Conservation (phyloP, 768 basidiomycete genomes). For the Termitomyces sp. region DNA sequence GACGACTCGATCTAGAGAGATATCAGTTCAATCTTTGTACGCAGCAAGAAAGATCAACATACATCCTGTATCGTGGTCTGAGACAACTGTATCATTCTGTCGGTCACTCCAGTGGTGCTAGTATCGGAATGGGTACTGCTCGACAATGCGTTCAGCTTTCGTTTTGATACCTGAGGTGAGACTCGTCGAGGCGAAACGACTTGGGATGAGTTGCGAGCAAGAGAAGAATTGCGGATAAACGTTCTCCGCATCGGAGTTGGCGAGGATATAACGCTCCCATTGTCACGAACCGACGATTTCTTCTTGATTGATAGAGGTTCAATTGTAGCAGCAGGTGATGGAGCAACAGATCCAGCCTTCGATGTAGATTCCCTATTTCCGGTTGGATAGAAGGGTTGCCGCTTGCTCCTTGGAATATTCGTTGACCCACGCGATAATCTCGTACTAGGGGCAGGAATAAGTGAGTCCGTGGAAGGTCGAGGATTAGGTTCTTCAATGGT, state of each 20-base stretch:
- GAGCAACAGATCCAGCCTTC: conserved; percentile 27
- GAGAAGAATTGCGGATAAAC: conserved; percentile 46
- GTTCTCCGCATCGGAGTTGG: conserved; percentile 34
- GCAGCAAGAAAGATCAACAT: conserved; percentile 16
- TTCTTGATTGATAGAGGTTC: conserved; percentile 86
- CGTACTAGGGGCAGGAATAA: conserved; percentile 14
- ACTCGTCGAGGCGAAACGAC: conserved; percentile 45
- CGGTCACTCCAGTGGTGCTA: conserved; percentile 29
- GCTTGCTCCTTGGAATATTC: conserved; percentile 64
- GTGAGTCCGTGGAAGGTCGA: conserved; percentile 16
- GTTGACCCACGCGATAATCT: conserved; percentile 29
- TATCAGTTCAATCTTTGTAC: not conserved
- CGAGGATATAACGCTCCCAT: conserved; percentile 28
- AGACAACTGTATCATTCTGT: conserved; percentile 41
- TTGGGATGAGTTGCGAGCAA: conserved; percentile 37
- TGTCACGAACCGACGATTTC: conserved; percentile 58
- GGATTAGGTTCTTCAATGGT: conserved; percentile 27
- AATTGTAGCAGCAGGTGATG: conserved; percentile 37
- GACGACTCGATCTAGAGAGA: conserved; percentile 60
- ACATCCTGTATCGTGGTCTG: conserved; percentile 66
- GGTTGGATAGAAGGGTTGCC: conserved; percentile 56
- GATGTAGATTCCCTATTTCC: conserved; percentile 51
- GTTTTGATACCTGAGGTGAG: conserved; percentile 46
- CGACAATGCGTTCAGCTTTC: conserved; percentile 25
- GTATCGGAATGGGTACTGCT: conserved; percentile 15